Evolutionary conservation across 2,329 filamentous ascomycete genomes (phyloP), one percentile per base, ranked within the genome.

Genomic region (Trichoderma arundinaceum): DNA sequence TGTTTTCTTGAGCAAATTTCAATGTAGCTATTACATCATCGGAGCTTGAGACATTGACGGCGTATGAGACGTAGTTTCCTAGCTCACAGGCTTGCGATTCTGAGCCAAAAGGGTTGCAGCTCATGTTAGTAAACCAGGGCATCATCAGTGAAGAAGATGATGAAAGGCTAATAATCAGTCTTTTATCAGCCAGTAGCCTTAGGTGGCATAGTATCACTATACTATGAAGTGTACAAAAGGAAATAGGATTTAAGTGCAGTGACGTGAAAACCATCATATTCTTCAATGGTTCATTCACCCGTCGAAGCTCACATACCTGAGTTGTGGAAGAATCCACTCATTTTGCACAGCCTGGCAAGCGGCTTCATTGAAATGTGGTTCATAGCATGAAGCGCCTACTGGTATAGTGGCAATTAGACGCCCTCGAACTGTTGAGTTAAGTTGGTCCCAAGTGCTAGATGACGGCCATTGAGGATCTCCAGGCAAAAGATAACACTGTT

Each of bases 391-490:
- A 3, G 77, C 71, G 2, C 78, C 85, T 7, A 86, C 71, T 1
- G 86, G 84, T 0, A 82, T 74, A 0, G 83, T 86, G 1, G 77
- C 76, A 39, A 88, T 76, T 19, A 88, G 75, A 10, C 75, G 76
- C 0, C 86, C 86, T 4, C 75, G 74, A 0, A 87, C 74, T 1
- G 83, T 82, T 28, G 72, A 44, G 70, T 88, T 88, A 67, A 88
- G 78, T 2, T 69, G 56, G 7, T 72, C 69, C 85, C 85, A 88
- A n/a, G 74, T 71, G 8, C 68, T 57, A 1, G 66, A 32, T 0
- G 76, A 75, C 0, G 86, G 86, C 86, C 86, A 88, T 38, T 71
- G 6, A 8, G 35, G 6, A 38, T 38, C 81, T 83, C 35, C 10
- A 12, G 35, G 35, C 10, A 38, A 38, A 38, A 38, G 7, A 7